Evolutionary conservation across 495 filamentous ascomycete species (phyloP), one percentile per base, ranked within the genome.

Genomic region (Aspergillus coremiiformis): DNA sequence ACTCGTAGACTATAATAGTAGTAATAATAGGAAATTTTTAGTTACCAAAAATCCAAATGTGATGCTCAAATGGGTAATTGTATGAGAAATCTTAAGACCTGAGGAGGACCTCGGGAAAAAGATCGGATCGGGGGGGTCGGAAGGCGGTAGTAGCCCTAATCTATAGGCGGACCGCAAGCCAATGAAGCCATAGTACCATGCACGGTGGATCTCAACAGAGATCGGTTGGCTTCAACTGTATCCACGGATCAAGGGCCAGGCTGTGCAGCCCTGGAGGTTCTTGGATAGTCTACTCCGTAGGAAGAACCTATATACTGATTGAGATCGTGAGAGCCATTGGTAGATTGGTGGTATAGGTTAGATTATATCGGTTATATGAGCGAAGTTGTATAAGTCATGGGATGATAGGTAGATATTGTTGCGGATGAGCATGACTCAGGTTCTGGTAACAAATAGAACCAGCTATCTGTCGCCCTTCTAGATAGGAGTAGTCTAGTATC

Each of bases 111-210:
- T n/a, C n/a, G n/a, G n/a, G 15, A 42, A 46, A 29, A 46, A 44
- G 42, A 51, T 51, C 47, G 47, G 43, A 55, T 52, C 50, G 50
- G 50, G 14, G 41, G 32, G n/a, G n/a, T n/a, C 44, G n/a, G 49
- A 49, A 41, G 20, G 47, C 35, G 30, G 47, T 11, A n/a, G n/a
- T n/a, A 39, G 17, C 47, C 47, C 32, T 49, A 37, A 37, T 49
- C 47, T 11, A 23, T 4, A 4, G 17, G 11, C 29, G 29, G 12
- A 44, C 41, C 44, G 44, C 7, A 20, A 21, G 33, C 29, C 44
- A 33, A n/a, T n/a, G n/a, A n/a, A n/a, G n/a, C n/a, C n/a, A n/a
- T n/a, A n/a, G n/a, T 12, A 30, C 5, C 14, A 11, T 33, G n/a
- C 24, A 30, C 12, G 27, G 44, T 29, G 24, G 23, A 33, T 5